Conservation (phyloP, 305 asterid species). For the Solanum aculeatissimum region DNA sequence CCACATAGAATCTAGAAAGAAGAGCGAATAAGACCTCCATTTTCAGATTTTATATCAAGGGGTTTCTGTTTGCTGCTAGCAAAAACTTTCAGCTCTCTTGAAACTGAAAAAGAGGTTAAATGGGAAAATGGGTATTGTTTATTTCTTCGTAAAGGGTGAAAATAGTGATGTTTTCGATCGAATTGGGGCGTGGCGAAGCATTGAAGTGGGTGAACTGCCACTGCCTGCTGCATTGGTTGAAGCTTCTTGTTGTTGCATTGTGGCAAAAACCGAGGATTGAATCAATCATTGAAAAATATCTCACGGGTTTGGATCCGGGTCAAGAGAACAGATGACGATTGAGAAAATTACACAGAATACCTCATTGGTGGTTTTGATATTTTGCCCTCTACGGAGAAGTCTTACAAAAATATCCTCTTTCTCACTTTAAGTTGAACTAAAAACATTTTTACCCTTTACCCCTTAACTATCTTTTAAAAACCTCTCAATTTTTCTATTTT, state of each 20-base stretch:
- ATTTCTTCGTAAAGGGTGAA: not conserved
- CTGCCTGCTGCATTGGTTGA: not conserved
- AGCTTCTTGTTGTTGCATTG: not conserved
- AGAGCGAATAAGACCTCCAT: not conserved
- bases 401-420: too few species aligned
- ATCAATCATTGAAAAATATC: not conserved
- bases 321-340: not conserved
- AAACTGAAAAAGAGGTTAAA: conserved; percentile 8
- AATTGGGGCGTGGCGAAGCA: not conserved
- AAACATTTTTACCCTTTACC: too few species aligned
- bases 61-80: not conserved
- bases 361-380: too few species aligned
- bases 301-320: not conserved
- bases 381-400: too few species aligned
- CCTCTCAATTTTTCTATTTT: too few species aligned
- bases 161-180: not conserved
- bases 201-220: not conserved
- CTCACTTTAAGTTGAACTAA: too few species aligned
- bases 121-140: conserved; percentile 2
- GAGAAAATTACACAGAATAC: too few species aligned
- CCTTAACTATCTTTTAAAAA: too few species aligned
- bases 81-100: conserved; percentile 1
- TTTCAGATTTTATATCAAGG: not conserved
- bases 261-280: not conserved
- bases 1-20: not conserved